phyloP scores from a whole-genome alignment of 495 filamentous ascomycete genomes.

The Daldinia loculata region DNA sequence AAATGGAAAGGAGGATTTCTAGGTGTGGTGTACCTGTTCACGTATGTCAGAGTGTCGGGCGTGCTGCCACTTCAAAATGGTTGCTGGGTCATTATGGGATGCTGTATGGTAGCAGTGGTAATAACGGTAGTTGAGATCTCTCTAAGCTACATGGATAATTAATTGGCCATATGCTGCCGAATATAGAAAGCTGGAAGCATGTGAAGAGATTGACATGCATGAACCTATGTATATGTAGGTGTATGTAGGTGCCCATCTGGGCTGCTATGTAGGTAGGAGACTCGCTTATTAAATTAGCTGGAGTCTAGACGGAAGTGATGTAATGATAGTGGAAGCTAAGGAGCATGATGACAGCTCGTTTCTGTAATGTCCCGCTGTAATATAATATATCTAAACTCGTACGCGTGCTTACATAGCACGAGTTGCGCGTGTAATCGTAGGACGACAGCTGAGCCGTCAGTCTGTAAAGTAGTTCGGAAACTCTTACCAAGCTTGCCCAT shows the following conservation, averaged over 20 bases:
- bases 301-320: conserved; percentile 37
- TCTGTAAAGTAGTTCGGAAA: conserved; percentile 17
- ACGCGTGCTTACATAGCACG: background rate
- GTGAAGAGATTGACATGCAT: conserved; percentile 38
- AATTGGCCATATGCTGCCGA: conserved; percentile 19
- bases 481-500: conserved; percentile 27
- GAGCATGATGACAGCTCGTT: conserved; percentile 15
- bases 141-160: conserved; percentile 24
- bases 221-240: conserved; percentile 18
- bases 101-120: conserved; percentile 25
- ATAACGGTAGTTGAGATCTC: conserved; percentile 35
- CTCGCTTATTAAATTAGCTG: conserved; percentile 37
- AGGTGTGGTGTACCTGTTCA: conserved; percentile 24
- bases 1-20: conserved; percentile 32
- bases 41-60: conserved; percentile 35
- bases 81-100: conserved; percentile 1
- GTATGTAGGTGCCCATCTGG: background rate
- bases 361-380: conserved; percentile 26
- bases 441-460: conserved; percentile 6
- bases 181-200: conserved; percentile 37
- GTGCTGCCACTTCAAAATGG: conserved; percentile 27
- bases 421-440: background rate
- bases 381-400: conserved; percentile 7
- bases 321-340: conserved; percentile 23
- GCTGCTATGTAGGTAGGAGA: conserved; percentile 8